These are phyloP conservation scores for Talaromyces amestolkiae DNA, from an alignment of 2,329 filamentous ascomycete genomes.

Conservation along the genomic window DNA sequence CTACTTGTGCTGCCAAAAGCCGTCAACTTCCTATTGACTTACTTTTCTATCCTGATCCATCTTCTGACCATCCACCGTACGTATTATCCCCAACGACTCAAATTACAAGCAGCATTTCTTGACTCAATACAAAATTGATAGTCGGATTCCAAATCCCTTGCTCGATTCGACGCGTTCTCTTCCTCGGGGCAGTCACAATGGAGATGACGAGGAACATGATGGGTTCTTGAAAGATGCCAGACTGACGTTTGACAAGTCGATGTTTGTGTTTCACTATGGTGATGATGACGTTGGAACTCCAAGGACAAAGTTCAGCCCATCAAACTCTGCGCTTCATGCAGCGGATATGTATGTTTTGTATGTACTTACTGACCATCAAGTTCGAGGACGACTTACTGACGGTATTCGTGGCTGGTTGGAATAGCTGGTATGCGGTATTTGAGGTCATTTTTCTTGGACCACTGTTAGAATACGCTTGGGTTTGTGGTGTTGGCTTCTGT, in stretches of 20 bases:
- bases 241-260: neutral
- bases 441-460: conserved; percentile 1
- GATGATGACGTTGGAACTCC: neutral
- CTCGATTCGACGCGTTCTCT: neutral
- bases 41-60: neutral
- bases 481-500: neutral
- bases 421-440: conserved; percentile 10
- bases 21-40: neutral
- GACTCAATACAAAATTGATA: neutral
- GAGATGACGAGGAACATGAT: neutral
- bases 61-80: neutral
- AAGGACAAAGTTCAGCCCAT: neutral
- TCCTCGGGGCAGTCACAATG: neutral
- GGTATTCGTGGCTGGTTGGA: neutral
- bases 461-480: neutral
- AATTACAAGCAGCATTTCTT: neutral
- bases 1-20: neutral
- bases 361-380: neutral
- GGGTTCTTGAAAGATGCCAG: neutral
- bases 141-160: neutral
- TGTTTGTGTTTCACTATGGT: neutral
- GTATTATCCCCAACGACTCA: neutral
- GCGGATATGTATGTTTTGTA: conserved; percentile 1
- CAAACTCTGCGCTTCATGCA: neutral
- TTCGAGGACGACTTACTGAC: neutral